Conservation (phyloP, 139 green algal species). For the Parachlorella kessleri region DNA sequence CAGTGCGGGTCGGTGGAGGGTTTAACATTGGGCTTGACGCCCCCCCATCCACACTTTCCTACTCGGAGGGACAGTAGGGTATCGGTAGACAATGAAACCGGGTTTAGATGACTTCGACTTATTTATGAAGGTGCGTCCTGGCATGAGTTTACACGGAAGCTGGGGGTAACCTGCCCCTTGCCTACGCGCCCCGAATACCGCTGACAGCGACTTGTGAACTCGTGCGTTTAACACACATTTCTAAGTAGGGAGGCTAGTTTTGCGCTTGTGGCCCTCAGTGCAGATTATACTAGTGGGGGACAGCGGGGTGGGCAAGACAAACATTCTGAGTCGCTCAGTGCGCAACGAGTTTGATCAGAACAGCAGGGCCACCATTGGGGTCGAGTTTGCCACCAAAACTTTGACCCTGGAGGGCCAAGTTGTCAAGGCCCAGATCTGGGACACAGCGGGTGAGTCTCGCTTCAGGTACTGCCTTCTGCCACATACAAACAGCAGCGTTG, state of each 20-base stretch:
- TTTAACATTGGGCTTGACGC: too few relatives aligned
- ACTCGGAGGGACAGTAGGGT: too few relatives aligned
- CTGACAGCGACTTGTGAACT: too few relatives aligned
- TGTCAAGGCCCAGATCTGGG: conserved; percentile 98
- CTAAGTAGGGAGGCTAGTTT: too few relatives aligned
- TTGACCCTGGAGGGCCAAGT: conserved; percentile 91
- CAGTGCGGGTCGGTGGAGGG: too few relatives aligned
- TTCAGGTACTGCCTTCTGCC: too few relatives aligned
- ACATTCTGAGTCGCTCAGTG: conserved; percentile 93
- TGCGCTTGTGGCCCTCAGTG: neutral
- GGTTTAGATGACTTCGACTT: neutral
- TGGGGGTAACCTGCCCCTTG: too few relatives aligned
- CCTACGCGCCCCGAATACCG: too few relatives aligned
- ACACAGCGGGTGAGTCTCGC: conserved; percentile 95
- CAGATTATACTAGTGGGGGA: conserved; percentile 97
- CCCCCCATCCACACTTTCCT: too few relatives aligned
- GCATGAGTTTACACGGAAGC: too few relatives aligned
- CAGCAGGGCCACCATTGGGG: conserved; percentile 86
- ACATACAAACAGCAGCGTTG: too few relatives aligned
- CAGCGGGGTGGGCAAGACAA: conserved; percentile 96
- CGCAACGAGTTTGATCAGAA: conserved; percentile 97
- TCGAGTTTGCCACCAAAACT: conserved; percentile 94
- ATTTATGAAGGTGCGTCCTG: neutral
- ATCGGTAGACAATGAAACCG: too few relatives aligned
- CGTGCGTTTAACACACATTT: neutral